A percentile compares a stretch with the other conserved stretches of the same genome.
phyloP scores from a whole-genome alignment of 768 basidiomycete species.

The Termitomyces sp. region DNA sequence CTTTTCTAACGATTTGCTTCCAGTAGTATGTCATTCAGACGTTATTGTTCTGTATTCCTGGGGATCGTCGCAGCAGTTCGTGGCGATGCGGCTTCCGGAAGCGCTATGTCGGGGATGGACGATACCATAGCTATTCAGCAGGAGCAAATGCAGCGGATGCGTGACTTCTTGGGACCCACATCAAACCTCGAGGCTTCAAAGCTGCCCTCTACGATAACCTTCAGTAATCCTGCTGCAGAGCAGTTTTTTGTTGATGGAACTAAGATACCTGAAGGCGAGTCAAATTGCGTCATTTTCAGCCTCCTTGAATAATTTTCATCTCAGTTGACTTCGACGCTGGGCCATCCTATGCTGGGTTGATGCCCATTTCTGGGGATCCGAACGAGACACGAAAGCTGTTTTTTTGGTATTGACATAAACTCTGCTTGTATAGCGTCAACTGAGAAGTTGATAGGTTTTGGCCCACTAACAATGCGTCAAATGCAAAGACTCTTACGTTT shows the following conservation, averaged over 20 bases:
- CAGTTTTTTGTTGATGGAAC: constrained; percentile 43
- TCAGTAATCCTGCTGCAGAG: constrained; percentile 54
- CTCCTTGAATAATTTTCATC: background rate
- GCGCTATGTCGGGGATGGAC: constrained; percentile 32
- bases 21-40: constrained; percentile 1
- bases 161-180: constrained; percentile 29
- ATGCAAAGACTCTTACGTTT: constrained; percentile 56
- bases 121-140: constrained; percentile 39
- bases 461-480: constrained; percentile 56
- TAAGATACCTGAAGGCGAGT: constrained; percentile 35
- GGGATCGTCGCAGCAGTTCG: constrained; percentile 12
- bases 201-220: constrained; percentile 40
- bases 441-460: constrained; percentile 52
- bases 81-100: constrained; percentile 18
- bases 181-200: constrained; percentile 3
- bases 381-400: constrained; percentile 59
- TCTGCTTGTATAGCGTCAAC: background rate
- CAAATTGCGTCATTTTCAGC: constrained; percentile 5
- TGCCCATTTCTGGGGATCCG: constrained; percentile 53
- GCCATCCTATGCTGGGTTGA: constrained; percentile 61
- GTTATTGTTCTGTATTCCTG: constrained; percentile 8
- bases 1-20: background rate
- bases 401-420: constrained; percentile 27
- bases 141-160: constrained; percentile 36
- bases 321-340: constrained; percentile 62